Evolutionary conservation across 2,329 filamentous ascomycete genomes (phyloP).

Genomic region (Ophiostoma himal-ulmi): DNA sequence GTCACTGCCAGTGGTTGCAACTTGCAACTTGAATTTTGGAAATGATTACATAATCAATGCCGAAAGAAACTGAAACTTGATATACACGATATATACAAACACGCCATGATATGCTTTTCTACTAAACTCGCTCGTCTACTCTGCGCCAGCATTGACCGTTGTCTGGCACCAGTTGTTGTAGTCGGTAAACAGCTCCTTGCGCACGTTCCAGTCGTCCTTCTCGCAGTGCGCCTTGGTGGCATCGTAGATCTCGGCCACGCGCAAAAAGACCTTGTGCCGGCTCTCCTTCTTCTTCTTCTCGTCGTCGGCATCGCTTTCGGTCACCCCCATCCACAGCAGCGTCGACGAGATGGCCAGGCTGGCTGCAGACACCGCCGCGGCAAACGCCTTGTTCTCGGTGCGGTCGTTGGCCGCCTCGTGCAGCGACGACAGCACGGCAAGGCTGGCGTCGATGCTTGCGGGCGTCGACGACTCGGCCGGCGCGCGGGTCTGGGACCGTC

Average conservation of each 20-base stretch:
- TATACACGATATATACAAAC: not conserved
- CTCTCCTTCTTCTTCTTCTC: slow-evolving; percentile 29
- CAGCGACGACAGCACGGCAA: slow-evolving; percentile 57
- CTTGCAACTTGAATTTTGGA: not conserved
- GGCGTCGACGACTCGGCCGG: slow-evolving; percentile 36
- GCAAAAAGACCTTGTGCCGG: slow-evolving; percentile 43
- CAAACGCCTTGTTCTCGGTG: slow-evolving; percentile 58
- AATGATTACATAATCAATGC: not conserved
- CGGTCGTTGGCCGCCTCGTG: slow-evolving; percentile 62
- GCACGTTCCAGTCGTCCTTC: slow-evolving; percentile 53
- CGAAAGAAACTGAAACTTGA: not conserved
- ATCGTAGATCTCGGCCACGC: slow-evolving; percentile 59
- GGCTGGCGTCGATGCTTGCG: slow-evolving; percentile 36
- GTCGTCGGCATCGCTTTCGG: not conserved
- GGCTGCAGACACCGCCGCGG: slow-evolving; percentile 66
- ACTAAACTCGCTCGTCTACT: not conserved
- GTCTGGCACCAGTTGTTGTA: slow-evolving; percentile 63
- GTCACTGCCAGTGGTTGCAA: not conserved
- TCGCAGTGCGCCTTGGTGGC: slow-evolving; percentile 56
- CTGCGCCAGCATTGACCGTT: not conserved
- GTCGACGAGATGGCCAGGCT: slow-evolving; percentile 62
- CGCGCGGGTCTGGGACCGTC: slow-evolving; percentile 27
- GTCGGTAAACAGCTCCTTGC: slow-evolving; percentile 61
- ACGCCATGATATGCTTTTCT: not conserved
- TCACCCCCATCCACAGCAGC: slow-evolving; percentile 49